Percentiles rank a stretch among this genome's conserved stretches.
Evolutionary conservation across 306 rosid genomes (phyloP).

Genomic region (Rubus parviflorus): DNA sequence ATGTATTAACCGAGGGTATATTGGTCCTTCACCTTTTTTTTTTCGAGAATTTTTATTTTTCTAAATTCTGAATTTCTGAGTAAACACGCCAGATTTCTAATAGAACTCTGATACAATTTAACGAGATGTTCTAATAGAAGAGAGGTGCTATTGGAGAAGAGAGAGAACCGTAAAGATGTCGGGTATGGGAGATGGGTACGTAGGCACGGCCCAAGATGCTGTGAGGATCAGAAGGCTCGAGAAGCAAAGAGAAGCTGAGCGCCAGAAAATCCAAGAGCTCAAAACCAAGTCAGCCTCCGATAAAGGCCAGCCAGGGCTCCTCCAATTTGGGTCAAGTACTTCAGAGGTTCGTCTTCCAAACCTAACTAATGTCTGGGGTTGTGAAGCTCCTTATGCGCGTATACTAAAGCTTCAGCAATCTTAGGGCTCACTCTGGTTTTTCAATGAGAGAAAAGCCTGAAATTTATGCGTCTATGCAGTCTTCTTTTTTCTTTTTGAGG

Average conservation of each 20-base stretch:
- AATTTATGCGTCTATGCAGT: too few relatives aligned
- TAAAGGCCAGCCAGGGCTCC: conserved; percentile 90
- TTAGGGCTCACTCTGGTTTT: not conserved
- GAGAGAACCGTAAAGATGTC: conserved; percentile 43
- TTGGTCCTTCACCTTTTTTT: too few relatives aligned
- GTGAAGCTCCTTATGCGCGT: not conserved
- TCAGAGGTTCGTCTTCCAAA: conserved; percentile 59
- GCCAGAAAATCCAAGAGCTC: conserved; percentile 93
- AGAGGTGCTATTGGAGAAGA: not conserved
- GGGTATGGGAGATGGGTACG: conserved; percentile 99
- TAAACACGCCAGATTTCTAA: too few relatives aligned
- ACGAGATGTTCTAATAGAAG: not conserved
- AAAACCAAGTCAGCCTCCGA: conserved; percentile 76
- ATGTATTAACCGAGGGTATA: too few relatives aligned
- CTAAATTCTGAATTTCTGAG: too few relatives aligned
- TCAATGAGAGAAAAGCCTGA: too few relatives aligned
- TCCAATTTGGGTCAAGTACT: conserved; percentile 94
- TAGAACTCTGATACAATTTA: too few relatives aligned
- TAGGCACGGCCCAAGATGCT: conserved; percentile 96
- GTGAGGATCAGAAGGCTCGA: conserved; percentile 91
- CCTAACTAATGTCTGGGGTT: too few relatives aligned
- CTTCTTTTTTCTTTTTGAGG: too few relatives aligned
- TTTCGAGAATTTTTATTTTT: too few relatives aligned
- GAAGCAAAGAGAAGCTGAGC: conserved; percentile 98
- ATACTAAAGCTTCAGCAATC: not conserved